Conservation (phyloP, 2,329 filamentous ascomycete genomes). For the Pseudogymnoascus sp. region DNA sequence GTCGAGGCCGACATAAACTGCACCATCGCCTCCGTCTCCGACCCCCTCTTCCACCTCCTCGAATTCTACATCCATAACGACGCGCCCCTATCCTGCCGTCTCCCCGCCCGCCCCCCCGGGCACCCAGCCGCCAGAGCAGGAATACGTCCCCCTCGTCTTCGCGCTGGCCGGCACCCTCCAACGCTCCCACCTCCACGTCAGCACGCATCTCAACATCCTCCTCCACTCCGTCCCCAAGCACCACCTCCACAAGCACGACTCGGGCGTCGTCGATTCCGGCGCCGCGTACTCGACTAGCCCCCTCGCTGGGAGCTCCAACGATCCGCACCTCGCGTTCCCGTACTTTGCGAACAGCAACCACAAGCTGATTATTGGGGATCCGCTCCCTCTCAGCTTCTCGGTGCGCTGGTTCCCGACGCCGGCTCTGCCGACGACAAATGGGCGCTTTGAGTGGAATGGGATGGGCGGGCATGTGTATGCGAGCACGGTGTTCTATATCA, state of each 20-base stretch:
- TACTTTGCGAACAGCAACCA: constrained; percentile 7
- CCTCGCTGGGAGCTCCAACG: constrained; percentile 48
- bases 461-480: constrained; percentile 58
- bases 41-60: constrained; percentile 79
- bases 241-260: constrained; percentile 55
- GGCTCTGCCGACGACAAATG: constrained; percentile 59
- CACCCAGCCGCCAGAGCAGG: constrained; percentile 35
- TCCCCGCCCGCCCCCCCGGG: constrained; percentile 68
- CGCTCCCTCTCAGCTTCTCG: constrained; percentile 68
- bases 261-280: constrained; percentile 78
- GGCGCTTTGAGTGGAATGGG: constrained; percentile 57
- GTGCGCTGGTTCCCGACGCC: constrained; percentile 83
- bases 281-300: constrained; percentile 80
- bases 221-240: constrained; percentile 60
- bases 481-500: constrained; percentile 55
- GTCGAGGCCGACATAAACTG: constrained; percentile 75
- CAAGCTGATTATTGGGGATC: constrained; percentile 75
- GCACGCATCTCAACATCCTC: constrained; percentile 81
- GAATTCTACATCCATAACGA: constrained; percentile 99
- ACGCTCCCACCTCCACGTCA: constrained; percentile 81
- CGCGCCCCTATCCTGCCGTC: constrained; percentile 82
- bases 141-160: constrained; percentile 80
- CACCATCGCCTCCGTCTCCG: constrained; percentile 68
- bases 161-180: constrained; percentile 86
- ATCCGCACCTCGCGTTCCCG: background rate